phyloP scores from a whole-genome alignment of 768 basidiomycete genomes.

The Hypholoma sublateritium region DNA sequence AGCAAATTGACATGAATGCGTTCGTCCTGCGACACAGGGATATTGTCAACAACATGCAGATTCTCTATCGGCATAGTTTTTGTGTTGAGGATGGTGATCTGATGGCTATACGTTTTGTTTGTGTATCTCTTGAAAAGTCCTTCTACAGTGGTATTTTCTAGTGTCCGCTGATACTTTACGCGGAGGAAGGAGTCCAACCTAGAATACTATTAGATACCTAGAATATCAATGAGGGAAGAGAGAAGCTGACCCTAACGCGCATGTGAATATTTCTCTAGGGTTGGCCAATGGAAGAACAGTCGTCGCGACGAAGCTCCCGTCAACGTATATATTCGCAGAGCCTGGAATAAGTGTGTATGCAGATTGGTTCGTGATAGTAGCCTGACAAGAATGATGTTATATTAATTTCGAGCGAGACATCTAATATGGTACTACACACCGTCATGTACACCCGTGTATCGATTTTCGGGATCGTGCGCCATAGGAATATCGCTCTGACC shows the following conservation, averaged over 20 bases:
- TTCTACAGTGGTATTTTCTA: conserved; percentile 28
- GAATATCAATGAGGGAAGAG: conserved; percentile 23
- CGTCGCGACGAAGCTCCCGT: conserved; percentile 48
- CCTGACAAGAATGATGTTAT: conserved; percentile 20
- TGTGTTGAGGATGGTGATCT: conserved; percentile 36
- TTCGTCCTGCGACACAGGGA: conserved; percentile 37
- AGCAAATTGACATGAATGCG: conserved; percentile 24
- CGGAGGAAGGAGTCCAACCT: conserved; percentile 40
- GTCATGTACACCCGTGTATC: conserved; percentile 30
- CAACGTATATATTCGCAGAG: conserved; percentile 44
- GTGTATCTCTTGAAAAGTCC: conserved; percentile 34
- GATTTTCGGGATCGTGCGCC: conserved; percentile 32
- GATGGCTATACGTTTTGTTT: conserved; percentile 29
- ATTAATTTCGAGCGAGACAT: background rate
- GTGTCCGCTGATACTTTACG: conserved; percentile 29
- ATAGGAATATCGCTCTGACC: conserved; percentile 28
- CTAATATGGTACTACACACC: conserved; percentile 11
- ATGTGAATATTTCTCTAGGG: conserved; percentile 38
- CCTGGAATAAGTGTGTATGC: conserved; percentile 48
- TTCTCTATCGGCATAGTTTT: conserved; percentile 25
- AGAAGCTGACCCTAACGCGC: conserved; percentile 35
- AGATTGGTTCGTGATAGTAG: conserved; percentile 48
- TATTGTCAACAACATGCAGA: conserved; percentile 36
- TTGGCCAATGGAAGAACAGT: conserved; percentile 35
- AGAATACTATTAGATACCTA: conserved; percentile 30